phyloP scores from a whole-genome alignment of 208 protist species.

The Crithidia mellificae region DNA sequence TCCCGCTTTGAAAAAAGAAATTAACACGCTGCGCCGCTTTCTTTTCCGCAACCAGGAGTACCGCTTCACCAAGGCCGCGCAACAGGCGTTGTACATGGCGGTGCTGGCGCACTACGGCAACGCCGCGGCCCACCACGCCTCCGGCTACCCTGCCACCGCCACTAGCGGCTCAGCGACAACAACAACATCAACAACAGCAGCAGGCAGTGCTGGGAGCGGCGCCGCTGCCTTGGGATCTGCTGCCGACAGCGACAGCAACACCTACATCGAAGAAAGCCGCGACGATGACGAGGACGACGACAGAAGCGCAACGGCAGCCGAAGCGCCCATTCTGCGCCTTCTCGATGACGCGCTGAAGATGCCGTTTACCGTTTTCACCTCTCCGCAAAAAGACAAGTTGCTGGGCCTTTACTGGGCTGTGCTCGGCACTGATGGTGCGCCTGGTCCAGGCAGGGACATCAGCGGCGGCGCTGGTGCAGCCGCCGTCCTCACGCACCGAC shows the following conservation, averaged over 20 bases:
- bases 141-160: slow-evolving; percentile 1
- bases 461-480: not conserved
- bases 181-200: too few species aligned
- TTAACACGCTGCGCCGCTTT: slow-evolving; percentile 46
- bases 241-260: too few species aligned
- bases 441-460: not conserved
- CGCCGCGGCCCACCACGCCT: slow-evolving; percentile 24
- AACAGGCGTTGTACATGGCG: slow-evolving; percentile 48
- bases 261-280: not conserved
- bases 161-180: not conserved
- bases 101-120: slow-evolving; percentile 51
- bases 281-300: slow-evolving; percentile 6
- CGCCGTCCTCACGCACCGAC: not conserved
- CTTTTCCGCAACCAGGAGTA: slow-evolving; percentile 62
- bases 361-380: slow-evolving; percentile 59
- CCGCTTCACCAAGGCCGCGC: slow-evolving; percentile 54
- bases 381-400: slow-evolving; percentile 49
- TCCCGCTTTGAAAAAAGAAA: slow-evolving; percentile 41
- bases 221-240: too few species aligned
- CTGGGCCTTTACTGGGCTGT: slow-evolving; percentile 42
- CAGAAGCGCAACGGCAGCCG: too few species aligned
- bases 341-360: slow-evolving; percentile 62
- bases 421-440: slow-evolving; percentile 24
- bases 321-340: slow-evolving; percentile 36
- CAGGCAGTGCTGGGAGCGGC: too few species aligned